Evolutionary conservation across 1,139 yeast genomes (phyloP), one percentile per base, ranked within the genome.

Genomic region (Wickerhamomyces sp.): DNA sequence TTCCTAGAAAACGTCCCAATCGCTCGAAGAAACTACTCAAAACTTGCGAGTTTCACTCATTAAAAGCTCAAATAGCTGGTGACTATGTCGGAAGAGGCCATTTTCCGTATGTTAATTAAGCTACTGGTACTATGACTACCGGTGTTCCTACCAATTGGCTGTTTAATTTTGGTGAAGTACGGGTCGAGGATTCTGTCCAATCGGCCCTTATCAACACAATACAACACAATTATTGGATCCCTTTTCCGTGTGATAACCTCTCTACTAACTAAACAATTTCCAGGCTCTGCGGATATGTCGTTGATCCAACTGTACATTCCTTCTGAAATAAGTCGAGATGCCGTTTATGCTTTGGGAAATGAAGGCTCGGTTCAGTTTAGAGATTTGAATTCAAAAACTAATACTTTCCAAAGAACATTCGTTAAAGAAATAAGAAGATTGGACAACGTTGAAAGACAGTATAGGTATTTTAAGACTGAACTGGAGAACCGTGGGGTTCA

Each of bases 201-300:
- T n/a, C n/a, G 10, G 27, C 33, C 32, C 15, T 33, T 39, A 32
- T 38, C 39, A 10, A 10, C 27, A 10, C 31, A 29, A 9, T 11
- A 23, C 8, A 26, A 15, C 15, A 4, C 23, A 18, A 5, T 18
- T 18, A 18, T 5, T 18, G 23, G 23, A 5, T 18, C 23, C 23
- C 23, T 18, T 18, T 4, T 18, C 23, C 23, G 23, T 5, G 23
- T 18, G 5, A 18, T 18, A 18, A 18, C 23, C 23, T 18, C 15
- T 7, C 35, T 27, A 36, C 34, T 37, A 38, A 34, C 31, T 27
- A 15, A 11, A n/a, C 26, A 11, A 15, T 10, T 1, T 15, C 27
- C 27, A 56, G 61, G 95, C 68, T 87, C 97, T 45, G 97, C 98
- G 68, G 95, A 94, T 48, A 91, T 93, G 98, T 76, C 90, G 39